Evolutionary conservation across 2,329 filamentous ascomycete species (phyloP).

Genomic region (Magnaporthales sp.): DNA sequence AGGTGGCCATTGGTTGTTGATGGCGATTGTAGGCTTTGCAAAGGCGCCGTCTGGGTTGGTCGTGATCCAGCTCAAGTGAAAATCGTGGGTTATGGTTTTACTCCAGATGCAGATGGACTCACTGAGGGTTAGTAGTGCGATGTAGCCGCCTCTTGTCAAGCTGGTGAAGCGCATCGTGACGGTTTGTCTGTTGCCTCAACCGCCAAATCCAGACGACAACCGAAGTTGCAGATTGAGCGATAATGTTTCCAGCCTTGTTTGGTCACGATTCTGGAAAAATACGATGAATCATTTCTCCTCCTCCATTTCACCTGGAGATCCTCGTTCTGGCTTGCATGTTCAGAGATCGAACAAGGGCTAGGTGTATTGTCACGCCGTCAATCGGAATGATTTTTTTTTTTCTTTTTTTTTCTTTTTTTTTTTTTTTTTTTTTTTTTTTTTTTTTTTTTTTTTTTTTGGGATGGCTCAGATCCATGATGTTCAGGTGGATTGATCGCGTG

Average conservation of each 20-base stretch:
- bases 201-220: not conserved
- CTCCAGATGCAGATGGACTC: conserved; percentile 6
- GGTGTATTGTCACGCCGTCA: not conserved
- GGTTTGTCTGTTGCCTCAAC: not conserved
- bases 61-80: conserved; percentile 62
- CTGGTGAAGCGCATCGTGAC: not conserved
- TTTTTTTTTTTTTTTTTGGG: not conserved
- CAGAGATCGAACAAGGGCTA: not conserved
- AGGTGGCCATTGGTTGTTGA: conserved; percentile 70
- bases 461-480: not conserved
- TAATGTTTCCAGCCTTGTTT: not conserved
- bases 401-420: not conserved
- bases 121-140: conserved; percentile 5
- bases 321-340: not conserved
- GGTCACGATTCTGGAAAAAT: not conserved
- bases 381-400: not conserved
- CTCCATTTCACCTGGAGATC: not conserved
- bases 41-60: conserved; percentile 63
- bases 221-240: not conserved
- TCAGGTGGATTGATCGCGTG: not conserved
- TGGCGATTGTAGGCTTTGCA: conserved; percentile 60
- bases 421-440: not conserved
- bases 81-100: conserved; percentile 48
- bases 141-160: conserved; percentile 6
- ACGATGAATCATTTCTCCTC: not conserved